A percentile compares a stretch with the other conserved stretches of the same genome.
Conservation (phyloP, 768 basidiomycete species). For the Lactifluus hygrophoroides region DNA sequence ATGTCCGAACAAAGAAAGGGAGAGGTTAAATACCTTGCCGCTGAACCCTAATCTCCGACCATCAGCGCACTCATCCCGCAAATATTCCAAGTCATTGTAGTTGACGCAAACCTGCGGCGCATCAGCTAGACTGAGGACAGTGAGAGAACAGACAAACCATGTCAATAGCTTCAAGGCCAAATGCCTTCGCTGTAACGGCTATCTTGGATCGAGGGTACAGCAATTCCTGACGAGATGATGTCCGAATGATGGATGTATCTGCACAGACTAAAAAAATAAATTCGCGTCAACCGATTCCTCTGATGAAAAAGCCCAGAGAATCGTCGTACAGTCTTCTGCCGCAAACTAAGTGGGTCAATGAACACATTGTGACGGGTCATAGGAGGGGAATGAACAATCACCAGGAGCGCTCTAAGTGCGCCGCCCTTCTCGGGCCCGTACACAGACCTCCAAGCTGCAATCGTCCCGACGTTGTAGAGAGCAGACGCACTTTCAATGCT, state of each 20-base stretch:
- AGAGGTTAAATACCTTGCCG: slow-evolving; percentile 58
- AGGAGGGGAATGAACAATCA: slow-evolving; percentile 25
- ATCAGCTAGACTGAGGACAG: background rate
- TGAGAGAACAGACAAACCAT: slow-evolving; percentile 44
- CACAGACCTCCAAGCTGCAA: slow-evolving; percentile 59
- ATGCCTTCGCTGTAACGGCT: slow-evolving; percentile 76
- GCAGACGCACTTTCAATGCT: slow-evolving; percentile 81
- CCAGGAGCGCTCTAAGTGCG: slow-evolving; percentile 54
- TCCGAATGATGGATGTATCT: slow-evolving; percentile 74
- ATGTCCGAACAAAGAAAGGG: background rate
- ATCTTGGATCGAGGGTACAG: slow-evolving; percentile 78
- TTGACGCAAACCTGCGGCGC: slow-evolving; percentile 69
- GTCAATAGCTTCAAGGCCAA: slow-evolving; percentile 78
- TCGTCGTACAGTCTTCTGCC: slow-evolving; percentile 80
- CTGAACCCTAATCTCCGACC: slow-evolving; percentile 78
- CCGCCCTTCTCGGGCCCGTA: slow-evolving; percentile 41
- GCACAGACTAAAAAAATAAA: slow-evolving; percentile 60
- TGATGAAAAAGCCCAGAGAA: background rate
- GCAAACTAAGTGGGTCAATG: slow-evolving; percentile 56
- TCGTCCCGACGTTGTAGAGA: slow-evolving; percentile 56
- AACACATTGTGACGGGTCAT: background rate
- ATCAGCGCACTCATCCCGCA: slow-evolving; percentile 70
- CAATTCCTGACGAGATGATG: slow-evolving; percentile 64
- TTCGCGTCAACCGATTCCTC: background rate
- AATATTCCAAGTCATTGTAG: slow-evolving; percentile 61